Conservation (phyloP, 305 asterid genomes). For the Rubia peregrina region DNA sequence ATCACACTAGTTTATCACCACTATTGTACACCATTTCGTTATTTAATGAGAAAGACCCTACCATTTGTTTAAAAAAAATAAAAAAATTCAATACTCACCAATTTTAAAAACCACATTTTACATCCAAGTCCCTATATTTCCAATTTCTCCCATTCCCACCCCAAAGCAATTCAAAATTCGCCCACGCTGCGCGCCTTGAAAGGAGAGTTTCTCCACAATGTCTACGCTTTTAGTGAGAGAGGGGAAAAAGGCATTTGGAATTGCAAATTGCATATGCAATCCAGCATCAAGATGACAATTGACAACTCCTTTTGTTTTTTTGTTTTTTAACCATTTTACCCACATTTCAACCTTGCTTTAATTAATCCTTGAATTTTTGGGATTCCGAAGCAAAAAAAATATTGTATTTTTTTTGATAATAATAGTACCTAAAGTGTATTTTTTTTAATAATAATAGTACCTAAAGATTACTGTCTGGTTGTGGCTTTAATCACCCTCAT, state of each 20-base stretch:
- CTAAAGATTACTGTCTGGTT: slow-evolving; percentile 21
- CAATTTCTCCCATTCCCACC: not conserved
- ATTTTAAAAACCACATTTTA: slow-evolving; percentile 7
- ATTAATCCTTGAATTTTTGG: slow-evolving; percentile 1
- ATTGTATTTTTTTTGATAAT: not conserved
- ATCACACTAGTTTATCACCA: too few species aligned
- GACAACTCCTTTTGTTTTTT: slow-evolving; percentile 11
- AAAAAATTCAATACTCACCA: not conserved
- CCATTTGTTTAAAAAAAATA: too few species aligned
- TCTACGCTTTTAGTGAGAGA: not conserved
- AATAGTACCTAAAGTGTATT: too few species aligned
- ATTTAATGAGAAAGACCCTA: too few species aligned
- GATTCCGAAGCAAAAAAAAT: not conserved
- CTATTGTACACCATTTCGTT: too few species aligned
- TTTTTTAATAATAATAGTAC: not conserved
- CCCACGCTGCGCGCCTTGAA: slow-evolving; percentile 19
- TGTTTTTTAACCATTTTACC: not conserved
- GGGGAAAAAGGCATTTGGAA: slow-evolving; percentile 18
- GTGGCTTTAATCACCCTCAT: slow-evolving; percentile 34
- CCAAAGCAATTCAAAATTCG: slow-evolving; percentile 6
- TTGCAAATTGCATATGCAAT: slow-evolving; percentile 10
- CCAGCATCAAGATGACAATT: slow-evolving; percentile 6
- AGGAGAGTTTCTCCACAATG: slow-evolving; percentile 13
- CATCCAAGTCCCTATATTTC: not conserved
- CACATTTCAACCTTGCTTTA: not conserved